A percentile compares a stretch with the other conserved stretches of the same genome.
These are phyloP conservation scores for Raffaelea ambrosiae DNA, from an alignment of 2,329 filamentous ascomycete species.

Conservation along the genomic window DNA sequence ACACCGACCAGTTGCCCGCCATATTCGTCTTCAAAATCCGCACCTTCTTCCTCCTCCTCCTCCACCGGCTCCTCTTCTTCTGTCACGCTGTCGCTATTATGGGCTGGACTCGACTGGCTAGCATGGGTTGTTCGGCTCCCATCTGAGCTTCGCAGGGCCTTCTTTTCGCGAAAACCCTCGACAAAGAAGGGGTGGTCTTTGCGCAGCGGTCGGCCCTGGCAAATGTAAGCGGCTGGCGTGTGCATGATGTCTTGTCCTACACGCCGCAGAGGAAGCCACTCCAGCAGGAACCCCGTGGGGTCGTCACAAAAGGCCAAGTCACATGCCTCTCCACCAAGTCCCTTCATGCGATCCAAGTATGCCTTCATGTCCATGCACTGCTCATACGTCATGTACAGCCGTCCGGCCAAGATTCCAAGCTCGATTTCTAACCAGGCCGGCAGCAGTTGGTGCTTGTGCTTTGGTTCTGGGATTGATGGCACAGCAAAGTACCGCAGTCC, in stretches of 20 bases:
- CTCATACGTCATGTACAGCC: slow-evolving; percentile 46
- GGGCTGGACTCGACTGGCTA: too few relatives aligned
- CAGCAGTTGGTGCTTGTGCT: too few relatives aligned
- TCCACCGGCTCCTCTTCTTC: too few relatives aligned
- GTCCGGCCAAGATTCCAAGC: slow-evolving; percentile 49
- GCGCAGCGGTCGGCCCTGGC: slow-evolving; percentile 38
- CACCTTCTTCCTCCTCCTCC: too few relatives aligned
- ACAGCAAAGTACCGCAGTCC: slow-evolving; percentile 40
- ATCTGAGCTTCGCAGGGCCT: too few relatives aligned
- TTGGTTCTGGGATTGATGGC: slow-evolving; percentile 31
- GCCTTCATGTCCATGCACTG: slow-evolving; percentile 30
- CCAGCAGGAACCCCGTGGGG: slow-evolving; percentile 38
- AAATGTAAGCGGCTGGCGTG: slow-evolving; percentile 50
- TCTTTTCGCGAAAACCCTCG: too few relatives aligned
- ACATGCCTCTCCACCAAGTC: background rate
- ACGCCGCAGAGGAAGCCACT: slow-evolving; percentile 46
- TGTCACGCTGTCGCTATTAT: too few relatives aligned
- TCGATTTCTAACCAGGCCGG: slow-evolving; percentile 48
- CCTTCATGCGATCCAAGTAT: slow-evolving; percentile 21
- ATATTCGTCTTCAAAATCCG: too few relatives aligned
- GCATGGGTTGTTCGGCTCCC: too few relatives aligned
- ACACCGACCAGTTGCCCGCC: too few relatives aligned
- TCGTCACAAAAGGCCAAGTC: slow-evolving; percentile 16
- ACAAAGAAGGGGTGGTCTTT: slow-evolving; percentile 43
- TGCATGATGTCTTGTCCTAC: slow-evolving; percentile 46